Percentiles rank a stretch among this genome's conserved stretches.
These are phyloP conservation scores for Danielia oregonensis DNA, from an alignment of 805 yeast genomes.

Conservation along the genomic window DNA sequence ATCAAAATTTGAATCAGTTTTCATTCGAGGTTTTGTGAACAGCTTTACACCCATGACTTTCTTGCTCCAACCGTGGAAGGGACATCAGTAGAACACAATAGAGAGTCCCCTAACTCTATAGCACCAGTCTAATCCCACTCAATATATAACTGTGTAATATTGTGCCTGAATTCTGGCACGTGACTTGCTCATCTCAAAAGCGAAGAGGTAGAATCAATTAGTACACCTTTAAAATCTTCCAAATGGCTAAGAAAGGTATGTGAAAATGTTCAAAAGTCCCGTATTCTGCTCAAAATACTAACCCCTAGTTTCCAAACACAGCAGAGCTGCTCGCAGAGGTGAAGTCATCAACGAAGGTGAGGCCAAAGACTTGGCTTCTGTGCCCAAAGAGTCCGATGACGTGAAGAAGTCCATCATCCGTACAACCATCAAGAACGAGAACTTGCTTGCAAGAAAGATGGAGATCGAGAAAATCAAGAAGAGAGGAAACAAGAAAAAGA, in stretches of 20 bases:
- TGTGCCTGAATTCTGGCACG: too few relatives aligned
- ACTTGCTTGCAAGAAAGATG: conserved; percentile 53
- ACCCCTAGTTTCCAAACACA: conserved; percentile 54
- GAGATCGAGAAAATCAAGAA: conserved; percentile 35
- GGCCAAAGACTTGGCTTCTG: conserved; percentile 44
- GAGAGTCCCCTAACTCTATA: too few relatives aligned
- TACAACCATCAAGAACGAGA: conserved; percentile 63
- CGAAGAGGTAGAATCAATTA: conserved; percentile 2
- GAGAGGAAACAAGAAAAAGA: conserved; percentile 28
- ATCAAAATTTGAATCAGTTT: too few relatives aligned
- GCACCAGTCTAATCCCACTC: too few relatives aligned
- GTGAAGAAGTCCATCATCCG: conserved; percentile 62
- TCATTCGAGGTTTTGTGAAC: too few relatives aligned
- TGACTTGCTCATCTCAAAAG: conserved; percentile 1
- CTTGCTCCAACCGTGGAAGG: too few relatives aligned
- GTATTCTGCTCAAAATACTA: conserved; percentile 9
- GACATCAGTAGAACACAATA: too few relatives aligned
- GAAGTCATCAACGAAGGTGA: conserved; percentile 42
- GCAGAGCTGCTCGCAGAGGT: conserved; percentile 77
- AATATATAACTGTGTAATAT: too few relatives aligned
- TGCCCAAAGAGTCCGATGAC: conserved; percentile 63
- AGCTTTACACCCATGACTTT: too few relatives aligned
- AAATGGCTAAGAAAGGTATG: conserved; percentile 42
- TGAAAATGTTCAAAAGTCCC: conserved; percentile 3
- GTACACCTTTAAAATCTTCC: conserved; percentile 3